phyloP scores from a whole-genome alignment of 108 stramenopile genomes.

The Fragilaria crotonensis region DNA sequence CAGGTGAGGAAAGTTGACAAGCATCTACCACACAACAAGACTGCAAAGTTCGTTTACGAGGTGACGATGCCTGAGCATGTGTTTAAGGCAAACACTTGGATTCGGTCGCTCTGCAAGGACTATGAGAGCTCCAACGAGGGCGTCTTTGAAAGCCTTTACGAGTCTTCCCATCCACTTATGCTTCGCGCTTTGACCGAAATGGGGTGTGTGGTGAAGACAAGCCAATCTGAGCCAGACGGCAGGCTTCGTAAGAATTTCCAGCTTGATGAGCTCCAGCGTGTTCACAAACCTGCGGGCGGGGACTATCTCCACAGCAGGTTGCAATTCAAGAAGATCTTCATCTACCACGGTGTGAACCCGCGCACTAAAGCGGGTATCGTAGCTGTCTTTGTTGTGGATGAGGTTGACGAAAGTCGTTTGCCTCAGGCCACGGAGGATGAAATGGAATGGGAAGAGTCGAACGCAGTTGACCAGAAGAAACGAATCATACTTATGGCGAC shows the following conservation, averaged over 20 bases:
- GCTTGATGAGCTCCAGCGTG: conserved; percentile 49
- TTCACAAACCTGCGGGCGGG: conserved; percentile 48
- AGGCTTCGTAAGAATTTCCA: conserved; percentile 44
- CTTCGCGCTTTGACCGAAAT: conserved; percentile 70
- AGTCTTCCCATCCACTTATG: conserved; percentile 56
- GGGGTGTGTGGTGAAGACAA: conserved; percentile 73
- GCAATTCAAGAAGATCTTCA: conserved; percentile 70
- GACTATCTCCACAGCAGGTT: conserved; percentile 52
- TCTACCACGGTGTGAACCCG: conserved; percentile 67
- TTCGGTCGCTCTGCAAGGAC: conserved; percentile 31
- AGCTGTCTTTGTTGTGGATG: conserved; percentile 54
- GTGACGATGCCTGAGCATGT: conserved; percentile 83
- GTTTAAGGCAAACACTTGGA: conserved; percentile 56
- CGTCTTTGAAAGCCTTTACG: conserved; percentile 15
- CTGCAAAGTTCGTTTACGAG: conserved; percentile 69
- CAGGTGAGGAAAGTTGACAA: conserved; percentile 61
- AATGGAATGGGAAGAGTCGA: conserved; percentile 10
- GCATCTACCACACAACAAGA: conserved; percentile 84
- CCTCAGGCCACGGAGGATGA: not conserved
- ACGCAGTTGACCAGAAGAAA: not conserved
- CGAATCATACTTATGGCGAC: conserved; percentile 44
- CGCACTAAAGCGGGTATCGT: conserved; percentile 66
- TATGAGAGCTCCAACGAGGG: conserved; percentile 16
- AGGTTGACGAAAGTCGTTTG: conserved; percentile 5
- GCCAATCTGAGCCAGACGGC: conserved; percentile 10